phyloP scores from a whole-genome alignment of 139 green algal species.

The Tetradesmus lagerheimii region DNA sequence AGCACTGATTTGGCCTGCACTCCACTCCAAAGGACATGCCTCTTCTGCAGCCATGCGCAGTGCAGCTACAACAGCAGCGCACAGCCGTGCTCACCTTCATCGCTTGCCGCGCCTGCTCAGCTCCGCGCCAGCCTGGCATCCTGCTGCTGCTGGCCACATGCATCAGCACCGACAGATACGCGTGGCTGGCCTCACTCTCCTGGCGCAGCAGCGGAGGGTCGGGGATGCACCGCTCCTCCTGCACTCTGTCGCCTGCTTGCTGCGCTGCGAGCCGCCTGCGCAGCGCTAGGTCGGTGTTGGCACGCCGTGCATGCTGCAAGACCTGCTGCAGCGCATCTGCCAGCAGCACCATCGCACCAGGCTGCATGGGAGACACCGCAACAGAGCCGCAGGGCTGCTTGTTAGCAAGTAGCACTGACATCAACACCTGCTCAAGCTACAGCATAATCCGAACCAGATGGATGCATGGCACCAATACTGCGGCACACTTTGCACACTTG shows the following conservation, averaged over 20 bases:
- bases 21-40: too few relatives aligned
- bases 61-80: neutral
- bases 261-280: constrained; percentile 70
- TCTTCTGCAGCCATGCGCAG: neutral
- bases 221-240: constrained; percentile 62
- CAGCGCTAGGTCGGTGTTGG: constrained; percentile 81
- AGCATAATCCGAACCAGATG: too few relatives aligned
- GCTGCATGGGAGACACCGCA: constrained; percentile 14
- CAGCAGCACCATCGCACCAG: constrained; percentile 54
- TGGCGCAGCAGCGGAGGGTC: constrained; percentile 96
- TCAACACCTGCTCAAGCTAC: too few relatives aligned
- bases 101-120: neutral
- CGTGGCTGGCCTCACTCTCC: constrained; percentile 89
- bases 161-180: constrained; percentile 87
- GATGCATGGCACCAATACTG: too few relatives aligned
- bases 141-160: constrained; percentile 57
- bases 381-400: too few relatives aligned
- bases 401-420: neutral
- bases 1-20: too few relatives aligned
- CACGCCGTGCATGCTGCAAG: constrained; percentile 65
- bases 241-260: constrained; percentile 75
- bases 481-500: too few relatives aligned
- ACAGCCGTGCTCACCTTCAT: constrained; percentile 8
- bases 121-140: neutral
- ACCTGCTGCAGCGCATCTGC: constrained; percentile 80